Conservation (phyloP, 192 early-diverging fungal genomes). For the Helicostylum pulchrum region DNA sequence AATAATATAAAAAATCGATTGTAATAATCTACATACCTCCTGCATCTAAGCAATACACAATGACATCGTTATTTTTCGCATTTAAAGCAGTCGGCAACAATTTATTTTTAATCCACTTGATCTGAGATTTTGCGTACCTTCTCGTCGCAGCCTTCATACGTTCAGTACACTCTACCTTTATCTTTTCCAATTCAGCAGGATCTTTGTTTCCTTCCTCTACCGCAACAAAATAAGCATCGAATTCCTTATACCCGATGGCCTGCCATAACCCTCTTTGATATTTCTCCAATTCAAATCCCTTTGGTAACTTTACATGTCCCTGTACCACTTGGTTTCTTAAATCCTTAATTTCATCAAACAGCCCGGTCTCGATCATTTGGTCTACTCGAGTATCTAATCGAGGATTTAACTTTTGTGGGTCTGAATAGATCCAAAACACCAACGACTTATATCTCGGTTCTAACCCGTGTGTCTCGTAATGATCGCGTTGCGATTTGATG, state of each 20-base stretch:
- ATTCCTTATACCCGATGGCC: constrained; percentile 90
- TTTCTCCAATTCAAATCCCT: constrained; percentile 32
- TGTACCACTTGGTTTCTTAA: constrained; percentile 51
- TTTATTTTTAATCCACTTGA: constrained; percentile 81
- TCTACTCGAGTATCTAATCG: constrained; percentile 83
- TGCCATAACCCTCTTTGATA: constrained; percentile 71
- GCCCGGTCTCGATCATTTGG: constrained; percentile 75
- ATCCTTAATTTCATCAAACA: constrained; percentile 56
- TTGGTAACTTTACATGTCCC: constrained; percentile 40
- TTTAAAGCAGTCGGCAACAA: constrained; percentile 49
- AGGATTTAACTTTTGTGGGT: constrained; percentile 58
- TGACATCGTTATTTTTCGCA: constrained; percentile 31
- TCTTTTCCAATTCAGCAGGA: constrained; percentile 2
- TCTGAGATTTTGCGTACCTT: constrained; percentile 81
- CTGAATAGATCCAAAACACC: constrained; percentile 89
- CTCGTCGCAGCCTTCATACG: constrained; percentile 87
- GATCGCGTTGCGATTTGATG: constrained; percentile 64
- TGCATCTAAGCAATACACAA: constrained; percentile 70
- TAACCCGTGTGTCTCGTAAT: constrained; percentile 38
- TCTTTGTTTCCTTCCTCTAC: constrained; percentile 25
- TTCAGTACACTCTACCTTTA: constrained; percentile 60
- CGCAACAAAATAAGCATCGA: constrained; percentile 64
- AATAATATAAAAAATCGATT: not conserved
- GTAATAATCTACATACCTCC: constrained; percentile 37
- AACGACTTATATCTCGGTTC: constrained; percentile 48